Conservation (phyloP, 1,139 yeast species). For the Lodderomyces metapsilosis region DNA sequence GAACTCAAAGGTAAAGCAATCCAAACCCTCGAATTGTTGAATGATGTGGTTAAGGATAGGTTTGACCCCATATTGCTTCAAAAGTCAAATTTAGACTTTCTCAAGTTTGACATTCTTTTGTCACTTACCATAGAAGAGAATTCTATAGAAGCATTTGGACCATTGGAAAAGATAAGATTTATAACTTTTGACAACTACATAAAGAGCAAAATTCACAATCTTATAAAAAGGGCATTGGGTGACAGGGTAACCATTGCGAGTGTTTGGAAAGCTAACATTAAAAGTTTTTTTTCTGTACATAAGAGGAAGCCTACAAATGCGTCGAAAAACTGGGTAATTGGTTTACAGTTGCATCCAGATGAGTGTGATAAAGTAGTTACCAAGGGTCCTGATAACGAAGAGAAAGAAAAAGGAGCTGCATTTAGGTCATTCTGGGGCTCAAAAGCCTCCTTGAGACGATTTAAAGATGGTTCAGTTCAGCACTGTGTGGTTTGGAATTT, state of each 20-base stretch:
- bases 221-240: slow-evolving; percentile 65
- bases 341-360: slow-evolving; percentile 67
- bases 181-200: slow-evolving; percentile 68
- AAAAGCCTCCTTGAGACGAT: slow-evolving; percentile 81
- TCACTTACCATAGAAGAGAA: slow-evolving; percentile 46
- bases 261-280: slow-evolving; percentile 29
- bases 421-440: slow-evolving; percentile 91
- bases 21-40: slow-evolving; percentile 65
- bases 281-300: slow-evolving; percentile 44
- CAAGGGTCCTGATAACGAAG: slow-evolving; percentile 76
- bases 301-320: slow-evolving; percentile 54
- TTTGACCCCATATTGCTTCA: slow-evolving; percentile 81
- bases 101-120: slow-evolving; percentile 67
- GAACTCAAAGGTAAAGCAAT: slow-evolving; percentile 63
- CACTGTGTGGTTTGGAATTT: slow-evolving; percentile 87
- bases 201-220: slow-evolving; percentile 56
- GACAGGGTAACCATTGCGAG: slow-evolving; percentile 55
- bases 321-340: slow-evolving; percentile 48
- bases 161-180: slow-evolving; percentile 72
- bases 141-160: slow-evolving; percentile 51
- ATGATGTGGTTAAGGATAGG: slow-evolving; percentile 80
- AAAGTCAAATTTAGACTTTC: slow-evolving; percentile 52
- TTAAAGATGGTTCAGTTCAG: slow-evolving; percentile 83
- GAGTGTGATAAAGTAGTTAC: slow-evolving; percentile 81
- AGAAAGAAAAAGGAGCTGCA: slow-evolving; percentile 53